phyloP scores from a whole-genome alignment of 306 rosid genomes.

The Lablab purpureus region DNA sequence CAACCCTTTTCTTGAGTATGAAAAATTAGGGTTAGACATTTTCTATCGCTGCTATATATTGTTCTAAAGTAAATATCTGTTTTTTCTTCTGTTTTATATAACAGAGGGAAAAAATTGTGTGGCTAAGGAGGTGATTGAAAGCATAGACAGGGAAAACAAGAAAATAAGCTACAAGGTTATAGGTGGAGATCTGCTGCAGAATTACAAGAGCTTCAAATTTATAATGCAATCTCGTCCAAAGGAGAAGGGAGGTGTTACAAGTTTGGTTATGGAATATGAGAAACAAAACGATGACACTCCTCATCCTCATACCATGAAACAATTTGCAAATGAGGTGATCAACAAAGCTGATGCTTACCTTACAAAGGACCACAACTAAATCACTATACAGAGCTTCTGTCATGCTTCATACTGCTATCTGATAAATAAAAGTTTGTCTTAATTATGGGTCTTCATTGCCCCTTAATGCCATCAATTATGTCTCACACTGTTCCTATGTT shows the following conservation, averaged over 20 bases:
- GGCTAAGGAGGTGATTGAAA: constrained; percentile 52
- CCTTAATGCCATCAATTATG: too few species aligned
- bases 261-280: constrained; percentile 56
- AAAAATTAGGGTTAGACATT: neutral
- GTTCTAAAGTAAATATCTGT: neutral
- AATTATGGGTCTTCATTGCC: neutral
- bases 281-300: constrained; percentile 46
- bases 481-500: too few species aligned
- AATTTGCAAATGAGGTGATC: constrained; percentile 12
- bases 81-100: neutral
- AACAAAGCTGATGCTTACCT: constrained; percentile 48
- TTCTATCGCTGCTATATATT: neutral
- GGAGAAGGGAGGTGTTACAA: constrained; percentile 47
- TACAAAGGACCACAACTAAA: neutral
- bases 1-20: too few species aligned
- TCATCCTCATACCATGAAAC: constrained; percentile 53
- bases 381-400: neutral
- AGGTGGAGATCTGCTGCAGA: constrained; percentile 44
- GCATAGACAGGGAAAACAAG: constrained; percentile 49
- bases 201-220: constrained; percentile 46
- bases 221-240: constrained; percentile 39
- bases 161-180: constrained; percentile 41
- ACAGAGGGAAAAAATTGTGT: constrained; percentile 52
- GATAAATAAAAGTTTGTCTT: neutral
- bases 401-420: too few species aligned